Conservation (phyloP, 192 early-diverging fungal species). For the Diversispora epigaea region DNA sequence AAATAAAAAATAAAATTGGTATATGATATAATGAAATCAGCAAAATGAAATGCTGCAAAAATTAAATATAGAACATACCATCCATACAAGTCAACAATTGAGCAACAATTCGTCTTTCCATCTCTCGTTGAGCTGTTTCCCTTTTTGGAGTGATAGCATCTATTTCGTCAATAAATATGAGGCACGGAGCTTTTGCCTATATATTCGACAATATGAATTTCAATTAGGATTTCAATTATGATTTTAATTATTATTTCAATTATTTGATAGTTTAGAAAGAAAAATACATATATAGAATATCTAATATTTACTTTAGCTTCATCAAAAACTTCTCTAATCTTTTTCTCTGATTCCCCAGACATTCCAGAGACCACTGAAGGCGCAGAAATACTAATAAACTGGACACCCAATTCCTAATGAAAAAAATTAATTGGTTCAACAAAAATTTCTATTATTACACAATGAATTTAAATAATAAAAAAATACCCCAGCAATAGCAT, state of each 20-base stretch:
- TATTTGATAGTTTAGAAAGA: too few relatives aligned
- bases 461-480: background rate
- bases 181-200: conserved; percentile 68
- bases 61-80: conserved; percentile 45
- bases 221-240: too few relatives aligned
- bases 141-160: conserved; percentile 93
- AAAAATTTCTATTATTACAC: background rate
- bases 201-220: too few relatives aligned
- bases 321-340: conserved; percentile 96
- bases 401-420: conserved; percentile 75
- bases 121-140: conserved; percentile 89
- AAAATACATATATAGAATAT: background rate
- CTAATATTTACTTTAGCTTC: conserved; percentile 66
- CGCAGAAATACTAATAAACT: conserved; percentile 90
- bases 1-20: background rate
- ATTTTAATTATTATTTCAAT: too few relatives aligned
- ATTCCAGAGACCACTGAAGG: conserved; percentile 95
- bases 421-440: background rate
- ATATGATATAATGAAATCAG: background rate
- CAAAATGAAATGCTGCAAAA: background rate
- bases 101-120: conserved; percentile 95
- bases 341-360: conserved; percentile 99
- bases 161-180: conserved; percentile 98
- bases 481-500: conserved; percentile 90
- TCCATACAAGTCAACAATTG: conserved; percentile 97